Conservation (phyloP, 108 stramenopile species). For the Parietichytrium sp. region DNA sequence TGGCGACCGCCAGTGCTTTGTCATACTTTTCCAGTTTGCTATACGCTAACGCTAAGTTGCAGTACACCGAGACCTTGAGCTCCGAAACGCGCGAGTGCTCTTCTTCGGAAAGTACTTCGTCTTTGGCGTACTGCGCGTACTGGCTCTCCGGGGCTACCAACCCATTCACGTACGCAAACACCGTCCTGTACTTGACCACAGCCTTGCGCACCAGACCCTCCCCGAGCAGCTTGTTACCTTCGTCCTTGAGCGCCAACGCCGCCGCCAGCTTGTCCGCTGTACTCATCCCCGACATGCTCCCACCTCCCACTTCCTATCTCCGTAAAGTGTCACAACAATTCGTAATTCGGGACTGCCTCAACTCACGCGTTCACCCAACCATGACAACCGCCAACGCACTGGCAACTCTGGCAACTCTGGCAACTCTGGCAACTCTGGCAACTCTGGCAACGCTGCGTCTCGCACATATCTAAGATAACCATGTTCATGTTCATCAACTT, state of each 20-base stretch:
- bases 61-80: neutral
- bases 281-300: too few relatives aligned
- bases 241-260: constrained; percentile 8
- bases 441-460: too few relatives aligned
- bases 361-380: too few relatives aligned
- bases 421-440: too few relatives aligned
- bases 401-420: too few relatives aligned
- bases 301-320: too few relatives aligned
- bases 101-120: neutral
- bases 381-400: too few relatives aligned
- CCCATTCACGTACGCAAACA: constrained; percentile 23
- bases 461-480: too few relatives aligned
- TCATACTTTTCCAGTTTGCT: neutral
- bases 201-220: neutral
- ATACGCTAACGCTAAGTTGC: neutral
- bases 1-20: neutral
- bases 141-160: neutral
- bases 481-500: too few relatives aligned
- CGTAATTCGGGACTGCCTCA: too few relatives aligned
- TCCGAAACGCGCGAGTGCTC: neutral
- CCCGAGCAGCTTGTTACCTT: neutral
- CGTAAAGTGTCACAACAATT: too few relatives aligned
- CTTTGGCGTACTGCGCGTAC: neutral
- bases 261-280: constrained; percentile 10
- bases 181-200: constrained; percentile 6